These are phyloP conservation scores for Heimioporus punctisporus DNA, from an alignment of 1,284 basidiomycete species.

Conservation along the genomic window DNA sequence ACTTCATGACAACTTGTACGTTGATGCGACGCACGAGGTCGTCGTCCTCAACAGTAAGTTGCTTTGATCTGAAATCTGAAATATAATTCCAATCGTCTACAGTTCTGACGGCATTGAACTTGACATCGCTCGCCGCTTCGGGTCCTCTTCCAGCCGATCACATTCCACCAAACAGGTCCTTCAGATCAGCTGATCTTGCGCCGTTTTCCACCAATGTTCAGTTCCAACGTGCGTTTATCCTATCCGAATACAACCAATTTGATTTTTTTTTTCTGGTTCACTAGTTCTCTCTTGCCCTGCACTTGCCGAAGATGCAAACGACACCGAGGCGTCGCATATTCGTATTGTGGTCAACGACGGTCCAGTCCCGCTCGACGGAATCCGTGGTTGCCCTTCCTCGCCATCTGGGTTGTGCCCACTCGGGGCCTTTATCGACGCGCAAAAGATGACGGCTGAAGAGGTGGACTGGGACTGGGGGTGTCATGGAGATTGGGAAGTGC, in stretches of 20 bases:
- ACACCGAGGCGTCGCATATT: slow-evolving; percentile 56
- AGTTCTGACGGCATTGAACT: slow-evolving; percentile 60
- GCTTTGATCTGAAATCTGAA: not conserved
- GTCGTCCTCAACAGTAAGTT: slow-evolving; percentile 76
- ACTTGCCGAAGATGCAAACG: slow-evolving; percentile 33
- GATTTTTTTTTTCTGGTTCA: not conserved
- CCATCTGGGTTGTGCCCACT: slow-evolving; percentile 84
- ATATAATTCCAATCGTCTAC: not conserved
- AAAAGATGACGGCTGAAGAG: slow-evolving; percentile 65
- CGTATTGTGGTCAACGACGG: slow-evolving; percentile 89
- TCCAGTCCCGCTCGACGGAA: slow-evolving; percentile 78
- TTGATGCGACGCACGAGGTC: slow-evolving; percentile 87
- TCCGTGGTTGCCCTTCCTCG: slow-evolving; percentile 68
- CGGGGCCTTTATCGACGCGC: slow-evolving; percentile 70
- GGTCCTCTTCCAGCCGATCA: slow-evolving; percentile 57
- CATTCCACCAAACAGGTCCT: slow-evolving; percentile 49
- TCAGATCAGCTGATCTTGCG: slow-evolving; percentile 29
- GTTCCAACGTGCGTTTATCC: slow-evolving; percentile 25
- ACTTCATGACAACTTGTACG: slow-evolving; percentile 78
- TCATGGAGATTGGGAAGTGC: slow-evolving; percentile 69
- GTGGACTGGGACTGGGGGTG: slow-evolving; percentile 83
- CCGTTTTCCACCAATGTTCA: slow-evolving; percentile 35
- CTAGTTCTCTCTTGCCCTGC: slow-evolving; percentile 31
- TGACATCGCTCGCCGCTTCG: slow-evolving; percentile 51
- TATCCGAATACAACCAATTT: not conserved